These are phyloP conservation scores for Trichothecium sympodiale DNA, from an alignment of 2,329 filamentous ascomycete genomes.

Conservation along the genomic window DNA sequence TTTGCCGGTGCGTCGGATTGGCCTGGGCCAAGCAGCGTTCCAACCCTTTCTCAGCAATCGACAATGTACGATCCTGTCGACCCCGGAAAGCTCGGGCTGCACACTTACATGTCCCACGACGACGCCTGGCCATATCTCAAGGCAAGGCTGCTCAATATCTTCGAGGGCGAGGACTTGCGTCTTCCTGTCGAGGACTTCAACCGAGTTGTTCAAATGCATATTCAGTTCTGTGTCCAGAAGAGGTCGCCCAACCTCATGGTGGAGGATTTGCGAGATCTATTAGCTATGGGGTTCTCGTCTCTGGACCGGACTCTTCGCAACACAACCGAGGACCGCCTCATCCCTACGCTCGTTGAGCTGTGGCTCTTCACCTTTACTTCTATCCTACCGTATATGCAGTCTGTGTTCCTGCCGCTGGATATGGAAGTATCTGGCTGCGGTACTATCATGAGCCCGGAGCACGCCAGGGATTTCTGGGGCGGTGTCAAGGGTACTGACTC, in stretches of 20 bases:
- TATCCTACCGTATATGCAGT: conserved; percentile 87
- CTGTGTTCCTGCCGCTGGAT: conserved; percentile 86
- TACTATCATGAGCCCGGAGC: conserved; percentile 62
- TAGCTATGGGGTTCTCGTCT: conserved; percentile 73
- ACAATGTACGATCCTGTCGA: conserved; percentile 44
- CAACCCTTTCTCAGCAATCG: conserved; percentile 29
- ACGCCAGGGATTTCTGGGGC: conserved; percentile 87
- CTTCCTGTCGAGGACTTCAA: conserved; percentile 81
- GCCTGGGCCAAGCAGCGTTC: conserved; percentile 42
- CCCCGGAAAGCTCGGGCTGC: conserved; percentile 41
- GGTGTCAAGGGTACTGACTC: conserved; percentile 41
- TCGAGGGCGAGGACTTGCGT: conserved; percentile 69
- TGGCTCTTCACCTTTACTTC: conserved; percentile 90
- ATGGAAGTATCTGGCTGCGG: conserved; percentile 85
- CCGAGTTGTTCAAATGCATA: conserved; percentile 64
- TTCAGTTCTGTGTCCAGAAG: conserved; percentile 66
- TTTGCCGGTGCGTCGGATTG: conserved; percentile 30
- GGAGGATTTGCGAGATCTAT: conserved; percentile 65
- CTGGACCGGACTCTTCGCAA: conserved; percentile 73
- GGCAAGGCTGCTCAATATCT: conserved; percentile 64
- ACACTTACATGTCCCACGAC: conserved; percentile 61
- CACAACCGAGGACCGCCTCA: conserved; percentile 76
- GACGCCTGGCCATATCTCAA: conserved; percentile 77
- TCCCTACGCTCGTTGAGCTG: conserved; percentile 80
- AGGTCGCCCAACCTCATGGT: conserved; percentile 59